A percentile compares a stretch with the other conserved stretches of the same genome.
phyloP scores from a whole-genome alignment of 768 basidiomycete genomes.

The Rickenella mellea region DNA sequence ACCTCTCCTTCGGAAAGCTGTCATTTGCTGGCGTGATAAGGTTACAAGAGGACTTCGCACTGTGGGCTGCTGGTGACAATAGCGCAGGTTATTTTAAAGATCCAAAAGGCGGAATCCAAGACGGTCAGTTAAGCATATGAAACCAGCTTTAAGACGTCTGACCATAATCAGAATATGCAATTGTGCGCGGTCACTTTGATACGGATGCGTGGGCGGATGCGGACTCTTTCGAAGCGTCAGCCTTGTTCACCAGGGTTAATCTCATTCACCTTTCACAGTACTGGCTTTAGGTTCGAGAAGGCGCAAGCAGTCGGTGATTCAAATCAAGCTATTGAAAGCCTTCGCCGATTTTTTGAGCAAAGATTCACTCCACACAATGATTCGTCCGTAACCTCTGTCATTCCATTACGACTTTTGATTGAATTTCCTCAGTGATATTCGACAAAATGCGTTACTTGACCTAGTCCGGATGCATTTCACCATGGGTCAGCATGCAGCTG shows the following conservation, averaged over 20 bases:
- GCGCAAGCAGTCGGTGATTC: slow-evolving; percentile 60
- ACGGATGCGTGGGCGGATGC: slow-evolving; percentile 57
- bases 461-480: slow-evolving; percentile 72
- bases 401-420: background rate
- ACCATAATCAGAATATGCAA: background rate
- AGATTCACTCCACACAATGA: slow-evolving; percentile 74
- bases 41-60: slow-evolving; percentile 55
- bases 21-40: slow-evolving; percentile 65
- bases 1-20: slow-evolving; percentile 64
- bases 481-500: slow-evolving; percentile 56
- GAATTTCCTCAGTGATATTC: slow-evolving; percentile 44
- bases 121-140: background rate
- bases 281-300: slow-evolving; percentile 50
- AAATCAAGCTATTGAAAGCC: slow-evolving; percentile 55
- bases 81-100: slow-evolving; percentile 38
- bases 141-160: background rate
- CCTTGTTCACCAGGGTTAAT: slow-evolving; percentile 1
- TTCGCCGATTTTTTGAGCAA: slow-evolving; percentile 78
- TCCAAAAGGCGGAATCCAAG: slow-evolving; percentile 33
- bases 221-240: slow-evolving; percentile 52
- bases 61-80: slow-evolving; percentile 46
- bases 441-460: slow-evolving; percentile 73
- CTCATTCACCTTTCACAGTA: slow-evolving; percentile 1
- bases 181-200: slow-evolving; percentile 23
- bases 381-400: slow-evolving; percentile 43